Evolutionary conservation across 2,329 filamentous ascomycete species (phyloP).

Genomic region (Claviceps sp.): DNA sequence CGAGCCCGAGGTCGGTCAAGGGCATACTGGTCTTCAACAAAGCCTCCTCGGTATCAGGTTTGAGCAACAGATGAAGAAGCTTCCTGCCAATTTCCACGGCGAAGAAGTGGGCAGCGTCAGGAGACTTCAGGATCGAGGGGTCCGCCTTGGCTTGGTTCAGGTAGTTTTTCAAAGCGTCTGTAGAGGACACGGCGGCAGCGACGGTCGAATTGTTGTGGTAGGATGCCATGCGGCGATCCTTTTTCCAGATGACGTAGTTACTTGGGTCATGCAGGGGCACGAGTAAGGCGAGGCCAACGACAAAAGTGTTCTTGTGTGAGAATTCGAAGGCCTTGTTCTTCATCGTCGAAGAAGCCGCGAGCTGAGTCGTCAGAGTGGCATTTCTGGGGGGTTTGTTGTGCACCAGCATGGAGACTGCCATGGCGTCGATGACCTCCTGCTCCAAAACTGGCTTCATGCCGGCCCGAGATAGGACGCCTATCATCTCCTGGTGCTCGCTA

Average conservation of each 20-base stretch:
- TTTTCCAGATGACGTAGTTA: constrained; percentile 10
- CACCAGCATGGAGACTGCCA: neutral
- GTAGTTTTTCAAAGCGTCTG: neutral
- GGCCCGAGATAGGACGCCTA: neutral
- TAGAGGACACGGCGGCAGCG: neutral
- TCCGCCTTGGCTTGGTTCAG: neutral
- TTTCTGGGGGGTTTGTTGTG: neutral
- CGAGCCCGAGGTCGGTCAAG: constrained; percentile 10
- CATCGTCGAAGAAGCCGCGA: neutral
- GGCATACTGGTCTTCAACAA: neutral
- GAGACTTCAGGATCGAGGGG: neutral
- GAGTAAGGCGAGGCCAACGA: constrained; percentile 9
- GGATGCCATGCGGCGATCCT: constrained; percentile 12
- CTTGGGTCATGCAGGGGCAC: constrained; percentile 5
- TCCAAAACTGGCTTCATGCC: neutral
- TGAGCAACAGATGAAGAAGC: constrained; percentile 9
- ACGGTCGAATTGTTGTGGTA: constrained; percentile 5
- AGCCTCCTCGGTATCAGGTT: constrained; percentile 2
- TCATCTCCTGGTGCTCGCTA: neutral
- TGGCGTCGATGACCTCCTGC: neutral
- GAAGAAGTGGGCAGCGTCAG: constrained; percentile 1
- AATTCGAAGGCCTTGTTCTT: neutral
- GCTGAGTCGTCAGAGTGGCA: neutral
- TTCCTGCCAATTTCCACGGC: constrained; percentile 9
- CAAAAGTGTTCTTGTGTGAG: constrained; percentile 3